Evolutionary conservation across 2,329 filamentous ascomycete species (phyloP), one percentile per base, ranked within the genome.

Genomic region (Trematosphaeria pertusa): DNA sequence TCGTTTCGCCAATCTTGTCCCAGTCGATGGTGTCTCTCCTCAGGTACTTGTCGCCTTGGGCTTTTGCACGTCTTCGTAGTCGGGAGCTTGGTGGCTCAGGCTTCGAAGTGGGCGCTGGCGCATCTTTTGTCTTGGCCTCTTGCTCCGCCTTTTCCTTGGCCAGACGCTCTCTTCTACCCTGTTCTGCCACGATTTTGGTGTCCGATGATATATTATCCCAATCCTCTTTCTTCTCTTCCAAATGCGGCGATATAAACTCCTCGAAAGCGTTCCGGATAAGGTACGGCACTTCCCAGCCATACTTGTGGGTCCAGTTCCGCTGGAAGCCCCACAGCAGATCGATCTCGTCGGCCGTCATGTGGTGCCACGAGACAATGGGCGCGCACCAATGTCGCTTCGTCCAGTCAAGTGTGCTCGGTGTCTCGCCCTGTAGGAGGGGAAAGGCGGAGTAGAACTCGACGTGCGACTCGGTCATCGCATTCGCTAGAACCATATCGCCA

Each of bases 351-450:
- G 46, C 28, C 2, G 48, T 45, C 43, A 71, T 54, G 19, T 65
- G 59, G 30, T 73, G 65, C 71, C 69, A 74, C 3, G 68, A 71
- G 3, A 78, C 55, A 9, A 70, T 70, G 4, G 75, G 73, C 1
- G 55, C 49, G 48, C 76, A 79, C 75, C 75, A 78, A 14, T 75
- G 63, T 26, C 58, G 62, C 9, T 61, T 38, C 1, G 62, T 67
- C 63, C 67, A 78, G 30, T 73, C 67, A 20, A 78, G 61, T 0
- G 69, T 71, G 26, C 56, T 55, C 4, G 73, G 72, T 15, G 69
- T 72, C 44, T 75, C 74, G 31, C 73, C 67, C 50, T 78, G 75
- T 10, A 78, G 65, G 38, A 76, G 65, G 0, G 75, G 75, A 60
- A 69, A 76, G 0, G 70, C 65, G 17, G 64, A 63, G 5, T 72